Base-by-base conservation (phyloP, 2,329 filamentous ascomycete species). In the Ilyonectria mors-panacis region DNA sequence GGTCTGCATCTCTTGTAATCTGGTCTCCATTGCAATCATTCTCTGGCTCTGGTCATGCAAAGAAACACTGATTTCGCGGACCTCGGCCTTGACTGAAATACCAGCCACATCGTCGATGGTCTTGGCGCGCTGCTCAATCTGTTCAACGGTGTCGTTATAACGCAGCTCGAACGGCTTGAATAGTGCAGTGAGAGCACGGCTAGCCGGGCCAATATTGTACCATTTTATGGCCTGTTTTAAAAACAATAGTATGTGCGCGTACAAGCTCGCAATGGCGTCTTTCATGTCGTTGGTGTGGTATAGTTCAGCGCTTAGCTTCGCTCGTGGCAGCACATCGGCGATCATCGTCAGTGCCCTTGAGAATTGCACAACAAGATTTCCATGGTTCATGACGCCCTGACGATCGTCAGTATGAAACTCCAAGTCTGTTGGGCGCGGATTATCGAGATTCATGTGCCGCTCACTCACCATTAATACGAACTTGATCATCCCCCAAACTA, bases 351-450 rank as follows among this genome's bases (percentile, higher is more conserved):
- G 44, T 8, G 42, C 53, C 30, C 44, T 21, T 6, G 54, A 51
- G 33, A 64, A 51, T 19, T 64, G 42, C 3, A 17, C 30, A 8
- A 53, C 45, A 10, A 64, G 28, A n/a, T 58, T 58, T 7, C 12
- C 61, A 35, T 64, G 61, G 45, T 64, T 64, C 7, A 64, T n/a
- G n/a, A 64, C 28, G 4, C 61, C 61, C 61, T 58, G 3, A 2
- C 2, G 12, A 8, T 19, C 1, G 30, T 48, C n/a, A 48, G 44
- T 26, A 33, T 21, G 21, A 30, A 23, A 5, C 10, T 13, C 10
- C 23, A 10, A 23, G 23, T 5, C 2, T 17, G 2, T 48, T 48
- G 21, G 17, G 23, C 2, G 30, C 6, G 8, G 3, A 13, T 6
- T 28, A 6, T 30, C 23, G 30, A n/a, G 12, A 17, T 30, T 13